Percentiles rank a stretch among this genome's conserved stretches.
Conservation (phyloP, 2,329 filamentous ascomycete species). For the Cordyceps cicadae region DNA sequence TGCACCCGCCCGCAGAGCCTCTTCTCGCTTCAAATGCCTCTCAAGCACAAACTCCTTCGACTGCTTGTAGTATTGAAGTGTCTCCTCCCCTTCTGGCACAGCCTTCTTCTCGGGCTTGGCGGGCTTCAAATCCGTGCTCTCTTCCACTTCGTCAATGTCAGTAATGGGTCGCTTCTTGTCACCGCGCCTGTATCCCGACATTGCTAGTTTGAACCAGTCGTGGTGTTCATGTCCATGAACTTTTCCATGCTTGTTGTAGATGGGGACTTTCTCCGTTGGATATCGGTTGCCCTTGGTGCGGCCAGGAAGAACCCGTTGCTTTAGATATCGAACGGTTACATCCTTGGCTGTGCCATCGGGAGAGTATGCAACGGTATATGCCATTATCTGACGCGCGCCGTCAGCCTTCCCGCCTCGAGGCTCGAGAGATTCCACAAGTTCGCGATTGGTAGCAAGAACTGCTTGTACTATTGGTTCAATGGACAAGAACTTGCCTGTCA, state of each 20-base stretch:
- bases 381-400: conserved; percentile 78
- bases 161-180: conserved; percentile 47
- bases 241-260: conserved; percentile 71
- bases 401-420: conserved; percentile 77
- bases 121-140: conserved; percentile 66
- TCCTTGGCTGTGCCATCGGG: conserved; percentile 86
- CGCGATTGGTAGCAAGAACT: conserved; percentile 61
- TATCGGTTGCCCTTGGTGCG: conserved; percentile 82
- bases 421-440: conserved; percentile 67
- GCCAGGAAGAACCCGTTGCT: conserved; percentile 71
- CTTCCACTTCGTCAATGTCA: conserved; percentile 69
- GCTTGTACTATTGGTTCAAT: conserved; percentile 68
- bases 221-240: conserved; percentile 67
- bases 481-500: conserved; percentile 68
- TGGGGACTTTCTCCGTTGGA: conserved; percentile 67
- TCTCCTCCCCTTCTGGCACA: conserved; percentile 67
- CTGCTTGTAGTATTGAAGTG: conserved; percentile 79
- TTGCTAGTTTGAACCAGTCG: conserved; percentile 81
- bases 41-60: conserved; percentile 79
- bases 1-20: conserved; percentile 66
- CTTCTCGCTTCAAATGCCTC: conserved; percentile 82
- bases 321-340: conserved; percentile 85
- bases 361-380: conserved; percentile 78
- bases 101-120: conserved; percentile 65
- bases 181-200: conserved; percentile 60